Percentiles rank a stretch among this genome's conserved stretches.
These are phyloP conservation scores for Podospora anserina DNA, from an alignment of 495 filamentous ascomycete species.

Conservation along the genomic window DNA sequence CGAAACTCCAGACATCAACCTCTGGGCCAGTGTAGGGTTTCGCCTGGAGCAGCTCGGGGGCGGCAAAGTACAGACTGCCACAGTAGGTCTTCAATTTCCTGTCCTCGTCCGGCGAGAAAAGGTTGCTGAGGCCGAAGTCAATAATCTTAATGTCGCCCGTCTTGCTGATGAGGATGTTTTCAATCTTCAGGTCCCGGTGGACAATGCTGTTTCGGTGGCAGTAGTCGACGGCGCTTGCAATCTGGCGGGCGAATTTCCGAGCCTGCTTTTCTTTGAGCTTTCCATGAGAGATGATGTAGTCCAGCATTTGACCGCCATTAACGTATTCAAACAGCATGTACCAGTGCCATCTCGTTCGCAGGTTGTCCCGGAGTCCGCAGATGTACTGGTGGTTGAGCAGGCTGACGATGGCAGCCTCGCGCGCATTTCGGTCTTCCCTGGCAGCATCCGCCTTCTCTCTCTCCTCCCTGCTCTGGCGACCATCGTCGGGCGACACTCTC, in stretches of 20 bases:
- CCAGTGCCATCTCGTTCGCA: conserved; percentile 96
- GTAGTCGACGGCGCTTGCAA: conserved; percentile 97
- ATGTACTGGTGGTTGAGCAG: conserved; percentile 95
- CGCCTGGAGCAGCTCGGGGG: conserved; percentile 90
- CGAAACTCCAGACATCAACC: conserved; percentile 98
- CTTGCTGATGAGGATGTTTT: conserved; percentile 99
- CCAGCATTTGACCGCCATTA: conserved; percentile 98
- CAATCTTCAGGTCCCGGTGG: conserved; percentile 96
- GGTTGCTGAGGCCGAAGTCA: conserved; percentile 96
- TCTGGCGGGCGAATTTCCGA: conserved; percentile 94
- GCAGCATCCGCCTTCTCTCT: conserved; percentile 86
- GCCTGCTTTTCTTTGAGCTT: conserved; percentile 98
- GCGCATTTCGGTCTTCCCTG: conserved; percentile 94
- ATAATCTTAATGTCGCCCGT: conserved; percentile 99
- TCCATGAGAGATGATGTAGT: conserved; percentile 99
- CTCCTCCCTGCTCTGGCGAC: conserved; percentile 67
- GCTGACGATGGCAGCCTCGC: conserved; percentile 95
- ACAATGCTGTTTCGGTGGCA: conserved; percentile 99
- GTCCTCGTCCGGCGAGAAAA: conserved; percentile 82
- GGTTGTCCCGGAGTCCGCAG: conserved; percentile 91
- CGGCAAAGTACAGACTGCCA: conserved; percentile 96
- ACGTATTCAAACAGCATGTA: conserved; percentile 99
- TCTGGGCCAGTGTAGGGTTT: conserved; percentile 93
- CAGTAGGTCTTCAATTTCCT: conserved; percentile 86
- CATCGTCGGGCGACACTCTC: conserved; percentile 76